Base-by-base conservation (phyloP, 768 basidiomycete species). In the Rhodocollybia butyracea region DNA sequence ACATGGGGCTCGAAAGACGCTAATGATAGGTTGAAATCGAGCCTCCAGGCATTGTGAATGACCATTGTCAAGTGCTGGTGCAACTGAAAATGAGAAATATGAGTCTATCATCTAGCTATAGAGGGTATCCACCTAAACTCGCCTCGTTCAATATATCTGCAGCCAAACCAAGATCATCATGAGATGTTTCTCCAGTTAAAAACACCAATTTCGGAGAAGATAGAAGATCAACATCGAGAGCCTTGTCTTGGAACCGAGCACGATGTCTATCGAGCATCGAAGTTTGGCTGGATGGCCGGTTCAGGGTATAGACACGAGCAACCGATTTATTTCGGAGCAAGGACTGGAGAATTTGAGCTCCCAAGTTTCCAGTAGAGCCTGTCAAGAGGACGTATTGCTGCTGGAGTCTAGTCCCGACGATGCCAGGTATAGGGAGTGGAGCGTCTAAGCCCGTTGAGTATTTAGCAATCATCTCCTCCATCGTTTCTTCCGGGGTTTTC, bases 1-100 rank as follows among this genome's bases (percentile, higher is more conserved):
- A 78, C 65, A 55, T 75, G 68, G 8, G 68, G 56, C 51, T 77
- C 74, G 43, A 78, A 78, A 5, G 76, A 76, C 4, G 68, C 66
- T 30, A 76, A 58, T 21, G 65, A 64, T 0, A 76, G 65, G 39
- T 72, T 72, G 59, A 79, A 77, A 63, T 79, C 75, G 38, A 79
- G 68, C 1, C 68, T 68, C 78, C 77, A 78, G 7, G 76, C 74
- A 40, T 65, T 69, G 40, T 71, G 68, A 3, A 71, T 62, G 55
- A 73, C 62, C 13, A 57, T 34, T 2, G 64, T 69, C 5, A 64
- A 57, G 15, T 61, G 60, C 26, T 59, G 61, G 27, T 40, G 51
- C 15, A 53, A 40, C 62, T 66, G 26, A 17, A 13, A 45, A 27
- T 15, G 34, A 11, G n/a, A 47, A n/a, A n/a, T n/a, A n/a, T 30